Conservation (phyloP, 2,329 filamentous ascomycete species). For the Talaromyces sp. region DNA sequence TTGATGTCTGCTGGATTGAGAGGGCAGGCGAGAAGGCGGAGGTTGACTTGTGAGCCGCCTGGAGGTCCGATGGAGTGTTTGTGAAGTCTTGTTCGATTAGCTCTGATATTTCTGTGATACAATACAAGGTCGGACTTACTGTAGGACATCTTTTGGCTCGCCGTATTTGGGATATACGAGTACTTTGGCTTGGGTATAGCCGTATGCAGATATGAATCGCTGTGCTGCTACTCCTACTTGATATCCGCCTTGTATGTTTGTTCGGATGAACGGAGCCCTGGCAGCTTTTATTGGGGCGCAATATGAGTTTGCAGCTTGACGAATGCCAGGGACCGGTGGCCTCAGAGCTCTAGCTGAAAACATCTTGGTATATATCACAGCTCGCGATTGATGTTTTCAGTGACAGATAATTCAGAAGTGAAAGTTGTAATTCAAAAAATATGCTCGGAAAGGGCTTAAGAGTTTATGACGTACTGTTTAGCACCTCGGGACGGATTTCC, state of each 20-base stretch:
- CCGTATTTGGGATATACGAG: constrained; percentile 48
- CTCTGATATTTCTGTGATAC: not conserved
- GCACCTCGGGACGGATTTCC: not conserved
- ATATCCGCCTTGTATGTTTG: constrained; percentile 17
- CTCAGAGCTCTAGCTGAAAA: constrained; percentile 3
- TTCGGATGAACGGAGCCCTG: constrained; percentile 19
- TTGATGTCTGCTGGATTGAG: constrained; percentile 99
- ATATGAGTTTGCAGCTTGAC: constrained; percentile 9
- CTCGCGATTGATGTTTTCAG: not conserved
- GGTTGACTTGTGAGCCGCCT: constrained; percentile 63
- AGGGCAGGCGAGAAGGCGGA: constrained; percentile 84
- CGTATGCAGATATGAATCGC: constrained; percentile 46
- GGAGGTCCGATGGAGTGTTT: constrained; percentile 49
- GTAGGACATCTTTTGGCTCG: constrained; percentile 48
- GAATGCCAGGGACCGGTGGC: not conserved
- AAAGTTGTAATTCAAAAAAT: not conserved
- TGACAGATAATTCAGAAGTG: not conserved
- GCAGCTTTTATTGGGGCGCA: constrained; percentile 17
- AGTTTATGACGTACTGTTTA: constrained; percentile 13
- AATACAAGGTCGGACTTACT: constrained; percentile 26
- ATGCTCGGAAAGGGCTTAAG: not conserved
- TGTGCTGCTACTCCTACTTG: constrained; percentile 23
- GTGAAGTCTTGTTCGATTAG: constrained; percentile 35
- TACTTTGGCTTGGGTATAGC: constrained; percentile 49
- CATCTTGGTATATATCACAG: constrained; percentile 1